These are phyloP conservation scores for Backusella westeae DNA, from an alignment of 192 early-diverging fungal genomes.

Conservation along the genomic window DNA sequence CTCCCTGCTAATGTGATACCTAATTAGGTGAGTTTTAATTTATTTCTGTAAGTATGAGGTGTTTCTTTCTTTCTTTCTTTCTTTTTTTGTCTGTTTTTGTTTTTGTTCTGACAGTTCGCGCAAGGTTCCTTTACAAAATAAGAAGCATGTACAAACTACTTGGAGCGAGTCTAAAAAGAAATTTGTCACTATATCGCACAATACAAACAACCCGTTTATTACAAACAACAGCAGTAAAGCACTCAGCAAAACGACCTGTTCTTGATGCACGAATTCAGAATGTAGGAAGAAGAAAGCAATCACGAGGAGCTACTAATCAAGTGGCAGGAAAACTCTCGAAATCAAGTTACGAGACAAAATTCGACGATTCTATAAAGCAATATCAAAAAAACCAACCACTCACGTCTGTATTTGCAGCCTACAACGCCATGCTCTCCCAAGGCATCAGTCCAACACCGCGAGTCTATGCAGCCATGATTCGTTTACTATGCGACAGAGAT, in stretches of 20 bases:
- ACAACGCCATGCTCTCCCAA: conserved; percentile 22
- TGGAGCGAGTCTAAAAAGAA: neutral
- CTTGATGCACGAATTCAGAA: neutral
- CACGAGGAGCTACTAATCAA: neutral
- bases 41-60: too few relatives aligned
- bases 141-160: neutral
- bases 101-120: neutral
- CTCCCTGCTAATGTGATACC: too few relatives aligned
- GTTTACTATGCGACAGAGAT: conserved; percentile 26
- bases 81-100: neutral
- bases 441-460: conserved; percentile 17
- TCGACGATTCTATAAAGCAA: neutral
- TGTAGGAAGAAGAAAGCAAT: neutral
- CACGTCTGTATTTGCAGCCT: conserved; percentile 18
- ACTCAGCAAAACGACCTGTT: neutral
- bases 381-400: conserved; percentile 6
- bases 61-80: too few relatives aligned
- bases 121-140: neutral
- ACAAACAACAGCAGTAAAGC: neutral
- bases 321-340: neutral
- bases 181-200: neutral
- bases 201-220: neutral
- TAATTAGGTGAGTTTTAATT: too few relatives aligned
- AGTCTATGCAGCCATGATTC: conserved; percentile 31
- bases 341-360: conserved; percentile 20